Conservation (phyloP, 192 early-diverging fungal genomes). For the Haplosporangium gracile region DNA sequence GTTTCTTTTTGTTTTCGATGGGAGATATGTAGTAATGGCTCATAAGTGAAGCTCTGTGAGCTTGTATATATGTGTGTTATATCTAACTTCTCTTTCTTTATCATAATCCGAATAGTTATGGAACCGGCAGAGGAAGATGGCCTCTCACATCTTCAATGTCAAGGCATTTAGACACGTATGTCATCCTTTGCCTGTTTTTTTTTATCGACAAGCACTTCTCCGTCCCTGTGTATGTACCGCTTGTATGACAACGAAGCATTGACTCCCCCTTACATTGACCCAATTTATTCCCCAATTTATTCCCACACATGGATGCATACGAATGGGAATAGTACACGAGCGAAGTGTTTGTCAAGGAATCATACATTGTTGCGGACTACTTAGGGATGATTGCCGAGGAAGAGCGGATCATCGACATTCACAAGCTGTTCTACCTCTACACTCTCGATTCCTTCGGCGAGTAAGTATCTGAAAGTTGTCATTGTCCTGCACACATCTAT, state of each 20-base stretch:
- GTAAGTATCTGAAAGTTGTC: conserved; percentile 10
- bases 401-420: conserved; percentile 47
- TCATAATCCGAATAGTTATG: not conserved
- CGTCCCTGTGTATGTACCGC: not conserved
- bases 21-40: too few species aligned
- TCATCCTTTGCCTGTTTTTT: not conserved
- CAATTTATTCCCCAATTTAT: not conserved
- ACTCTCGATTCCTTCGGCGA: conserved; percentile 62
- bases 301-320: not conserved
- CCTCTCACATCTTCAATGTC: not conserved
- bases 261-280: not conserved
- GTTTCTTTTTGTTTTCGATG: not conserved
- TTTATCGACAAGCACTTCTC: not conserved
- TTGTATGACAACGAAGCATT: not conserved
- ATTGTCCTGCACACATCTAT: too few species aligned
- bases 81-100: not conserved
- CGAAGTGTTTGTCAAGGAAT: conserved; percentile 7
- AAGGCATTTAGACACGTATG: not conserved
- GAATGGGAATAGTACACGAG: not conserved
- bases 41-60: not conserved
- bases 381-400: conserved; percentile 27
- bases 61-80: too few species aligned
- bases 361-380: not conserved
- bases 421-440: conserved; percentile 59
- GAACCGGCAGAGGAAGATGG: conserved; percentile 12